Conservation (phyloP, 1,139 yeast genomes). For the Meyerozyma smithsonii region DNA sequence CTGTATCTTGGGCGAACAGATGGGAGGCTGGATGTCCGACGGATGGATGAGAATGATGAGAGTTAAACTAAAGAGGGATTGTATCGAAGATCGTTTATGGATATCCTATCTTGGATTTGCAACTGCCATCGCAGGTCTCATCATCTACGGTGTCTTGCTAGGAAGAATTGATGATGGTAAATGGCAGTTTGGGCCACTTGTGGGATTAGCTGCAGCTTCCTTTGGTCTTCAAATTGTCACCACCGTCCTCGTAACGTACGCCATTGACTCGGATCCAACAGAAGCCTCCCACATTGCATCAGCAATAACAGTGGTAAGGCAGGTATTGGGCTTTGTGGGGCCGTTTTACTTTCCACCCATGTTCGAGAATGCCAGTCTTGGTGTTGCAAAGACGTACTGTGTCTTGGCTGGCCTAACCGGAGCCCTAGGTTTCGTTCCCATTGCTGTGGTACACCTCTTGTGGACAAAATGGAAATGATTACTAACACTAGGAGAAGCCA, state of each 20-base stretch:
- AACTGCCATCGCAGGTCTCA: conserved; percentile 18
- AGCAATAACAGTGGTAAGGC: conserved; percentile 16
- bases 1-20: conserved; percentile 18
- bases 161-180: conserved; percentile 14
- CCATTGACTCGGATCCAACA: conserved; percentile 13
- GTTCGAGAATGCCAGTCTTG: conserved; percentile 14
- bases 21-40: conserved; percentile 22
- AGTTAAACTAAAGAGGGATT: conserved; percentile 10
- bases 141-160: conserved; percentile 20
- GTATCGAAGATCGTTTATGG: conserved; percentile 14
- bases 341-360: conserved; percentile 23
- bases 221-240: conserved; percentile 22
- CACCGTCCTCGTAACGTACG: conserved; percentile 17
- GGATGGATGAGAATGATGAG: conserved; percentile 17
- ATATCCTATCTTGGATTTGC: conserved; percentile 18
- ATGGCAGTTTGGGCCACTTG: conserved; percentile 21
- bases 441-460: conserved; percentile 5
- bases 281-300: conserved; percentile 14
- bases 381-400: conserved; percentile 14
- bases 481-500: not conserved
- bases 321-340: conserved; percentile 18
- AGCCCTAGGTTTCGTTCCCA: conserved; percentile 10
- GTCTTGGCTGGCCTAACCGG: conserved; percentile 14
- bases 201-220: conserved; percentile 22
- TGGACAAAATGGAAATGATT: not conserved